Evolutionary conservation across 306 rosid species (phyloP), one percentile per base, ranked within the genome.

Genomic region (Cicer yamashitae): DNA sequence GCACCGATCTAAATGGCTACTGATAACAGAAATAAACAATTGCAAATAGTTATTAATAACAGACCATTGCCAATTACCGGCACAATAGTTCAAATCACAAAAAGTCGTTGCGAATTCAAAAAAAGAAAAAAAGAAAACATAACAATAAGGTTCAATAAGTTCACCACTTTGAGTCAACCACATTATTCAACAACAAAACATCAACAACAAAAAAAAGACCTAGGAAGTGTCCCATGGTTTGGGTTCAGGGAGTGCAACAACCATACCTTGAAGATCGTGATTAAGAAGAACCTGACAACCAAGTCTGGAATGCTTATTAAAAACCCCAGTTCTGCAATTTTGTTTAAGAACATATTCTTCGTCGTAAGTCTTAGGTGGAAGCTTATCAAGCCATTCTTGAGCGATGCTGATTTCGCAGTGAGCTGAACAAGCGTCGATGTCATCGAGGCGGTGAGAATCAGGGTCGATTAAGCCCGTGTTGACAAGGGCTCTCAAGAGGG

Each of bases 371-470:
- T 92, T 84, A 1, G 93, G 88, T 0, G 99, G 98, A 6, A 96
- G 96, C 88, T 64, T 90, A 0, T 94, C 91, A 50, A 92, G 85
- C 99, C 99, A 92, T 17, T 94, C 96, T 76, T 92, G 88, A n/a
- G 97, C 96, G 67, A 94, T 92, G 84, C 53, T 92, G 61, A 94
- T 97, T 84, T 94, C 98, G 76, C 99, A 94, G 69, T 94, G 91
- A 6, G 96, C 86, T 0, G 98, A 90, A 80, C 99, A 94, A 1
- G 99, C 98, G 54, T 90, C 96, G 86, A 94, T 94, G 1, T 94
- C 96, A 56, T 94, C 98, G 0, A 92, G 89, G 7, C 97, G 93
- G 81, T 94, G 99, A 8, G 99, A 90, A 2, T 78, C 96, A 1
- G 98, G 99, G 25, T 94, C 99, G 51, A 94, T 82, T 39, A 94